Conservation (phyloP, 2,329 filamentous ascomycete genomes). For the Ilyonectria destructans region DNA sequence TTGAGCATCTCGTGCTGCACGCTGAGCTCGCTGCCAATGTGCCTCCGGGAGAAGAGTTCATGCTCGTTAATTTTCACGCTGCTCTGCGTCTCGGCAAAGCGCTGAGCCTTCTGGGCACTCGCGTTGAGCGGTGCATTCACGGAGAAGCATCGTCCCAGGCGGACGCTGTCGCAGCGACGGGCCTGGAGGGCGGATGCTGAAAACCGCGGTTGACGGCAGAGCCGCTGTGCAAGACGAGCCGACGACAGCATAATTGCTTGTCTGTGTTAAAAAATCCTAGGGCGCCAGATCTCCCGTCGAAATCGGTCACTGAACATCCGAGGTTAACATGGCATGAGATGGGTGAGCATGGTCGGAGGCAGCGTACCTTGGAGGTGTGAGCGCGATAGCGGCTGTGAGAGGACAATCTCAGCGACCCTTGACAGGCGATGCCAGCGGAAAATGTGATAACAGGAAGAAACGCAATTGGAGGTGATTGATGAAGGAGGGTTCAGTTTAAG, state of each 20-base stretch:
- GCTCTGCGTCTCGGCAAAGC: constrained; percentile 42
- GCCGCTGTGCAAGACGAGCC: constrained; percentile 49
- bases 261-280: constrained; percentile 10
- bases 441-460: constrained; percentile 8
- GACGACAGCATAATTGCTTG: constrained; percentile 44
- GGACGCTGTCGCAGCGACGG: constrained; percentile 37
- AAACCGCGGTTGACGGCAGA: constrained; percentile 46
- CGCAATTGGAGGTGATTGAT: neutral
- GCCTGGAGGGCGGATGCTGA: constrained; percentile 39
- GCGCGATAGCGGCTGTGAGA: neutral
- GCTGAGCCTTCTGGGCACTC: constrained; percentile 31
- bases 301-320: constrained; percentile 15
- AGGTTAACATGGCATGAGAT: constrained; percentile 5
- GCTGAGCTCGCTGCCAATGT: constrained; percentile 84
- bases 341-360: neutral
- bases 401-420: constrained; percentile 20
- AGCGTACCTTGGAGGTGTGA: neutral
- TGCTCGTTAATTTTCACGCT: constrained; percentile 43
- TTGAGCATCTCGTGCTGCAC: constrained; percentile 85
- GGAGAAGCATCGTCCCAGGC: constrained; percentile 41
- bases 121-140: constrained; percentile 16
- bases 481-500: neutral
- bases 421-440: constrained; percentile 21
- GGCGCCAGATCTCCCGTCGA: constrained; percentile 10
- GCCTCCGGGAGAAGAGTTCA: constrained; percentile 79